These are phyloP conservation scores for Aspergillus puulaauensis DNA, from an alignment of 2,329 filamentous ascomycete species.

Conservation along the genomic window DNA sequence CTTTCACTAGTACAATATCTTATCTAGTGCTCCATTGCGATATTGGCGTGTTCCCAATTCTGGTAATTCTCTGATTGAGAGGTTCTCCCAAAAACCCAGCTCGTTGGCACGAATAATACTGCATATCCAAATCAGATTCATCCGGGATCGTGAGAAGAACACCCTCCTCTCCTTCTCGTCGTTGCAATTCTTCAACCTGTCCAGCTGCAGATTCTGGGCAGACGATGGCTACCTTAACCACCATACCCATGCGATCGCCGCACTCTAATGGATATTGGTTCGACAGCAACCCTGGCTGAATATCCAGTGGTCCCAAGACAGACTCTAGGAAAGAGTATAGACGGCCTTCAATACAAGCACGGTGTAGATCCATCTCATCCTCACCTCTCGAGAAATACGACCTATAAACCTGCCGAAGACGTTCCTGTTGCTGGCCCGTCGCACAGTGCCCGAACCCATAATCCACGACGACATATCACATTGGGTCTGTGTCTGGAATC, in stretches of 20 bases:
- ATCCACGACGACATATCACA: background rate
- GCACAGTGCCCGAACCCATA: background rate
- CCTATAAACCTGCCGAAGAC: background rate
- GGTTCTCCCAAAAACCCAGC: no score
- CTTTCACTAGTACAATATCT: no score
- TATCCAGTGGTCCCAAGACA: background rate
- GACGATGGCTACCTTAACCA: background rate
- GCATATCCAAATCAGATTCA: background rate
- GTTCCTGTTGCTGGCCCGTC: background rate
- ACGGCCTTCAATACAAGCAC: background rate
- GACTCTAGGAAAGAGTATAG: background rate
- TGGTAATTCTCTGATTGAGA: no score
- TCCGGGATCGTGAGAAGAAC: background rate
- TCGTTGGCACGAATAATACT: accelerated
- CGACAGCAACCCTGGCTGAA: background rate
- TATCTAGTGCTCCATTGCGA: no score
- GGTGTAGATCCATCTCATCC: background rate
- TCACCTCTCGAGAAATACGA: background rate
- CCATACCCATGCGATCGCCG: background rate
- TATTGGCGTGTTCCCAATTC: no score
- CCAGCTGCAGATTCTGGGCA: background rate
- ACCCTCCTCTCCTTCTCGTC: background rate
- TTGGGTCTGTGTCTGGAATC: background rate
- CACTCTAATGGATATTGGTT: background rate
- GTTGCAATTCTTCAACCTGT: background rate